These are phyloP conservation scores for Circinella umbellata DNA, from an alignment of 371 early-diverging fungal species.

Conservation along the genomic window DNA sequence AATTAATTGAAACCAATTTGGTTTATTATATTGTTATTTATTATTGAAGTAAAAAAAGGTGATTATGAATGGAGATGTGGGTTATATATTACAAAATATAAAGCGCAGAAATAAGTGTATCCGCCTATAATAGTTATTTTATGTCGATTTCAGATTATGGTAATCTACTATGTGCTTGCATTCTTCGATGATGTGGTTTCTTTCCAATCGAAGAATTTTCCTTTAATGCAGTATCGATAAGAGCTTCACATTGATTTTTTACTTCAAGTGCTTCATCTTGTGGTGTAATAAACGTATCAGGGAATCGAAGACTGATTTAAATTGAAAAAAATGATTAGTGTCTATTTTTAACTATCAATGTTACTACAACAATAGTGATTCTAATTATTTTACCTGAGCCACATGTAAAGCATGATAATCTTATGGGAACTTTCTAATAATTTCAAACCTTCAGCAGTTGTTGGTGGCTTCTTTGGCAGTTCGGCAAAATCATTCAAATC, in stretches of 20 bases:
- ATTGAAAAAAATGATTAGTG: neutral
- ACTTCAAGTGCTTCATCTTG: conserved; percentile 34
- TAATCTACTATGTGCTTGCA: neutral
- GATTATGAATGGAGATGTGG: too few species aligned
- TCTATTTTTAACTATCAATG: neutral
- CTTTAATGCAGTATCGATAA: conserved; percentile 54
- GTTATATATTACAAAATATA: too few species aligned
- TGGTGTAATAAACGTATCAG: conserved; percentile 40
- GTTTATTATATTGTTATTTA: too few species aligned
- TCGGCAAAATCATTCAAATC: conserved; percentile 52
- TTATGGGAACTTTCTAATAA: conserved; percentile 76
- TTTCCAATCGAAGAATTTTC: neutral
- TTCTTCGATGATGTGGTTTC: conserved; percentile 1
- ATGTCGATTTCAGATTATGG: neutral
- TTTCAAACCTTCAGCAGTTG: conserved; percentile 38
- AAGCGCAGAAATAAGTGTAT: too few species aligned
- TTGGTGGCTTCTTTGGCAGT: conserved; percentile 49
- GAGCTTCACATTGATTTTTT: conserved; percentile 48
- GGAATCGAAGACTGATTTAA: conserved; percentile 52
- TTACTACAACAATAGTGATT: too few species aligned
- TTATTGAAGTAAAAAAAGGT: too few species aligned
- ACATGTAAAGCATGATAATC: conserved; percentile 82
- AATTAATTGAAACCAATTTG: too few species aligned
- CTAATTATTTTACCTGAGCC: conserved; percentile 68
- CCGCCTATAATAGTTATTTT: too few species aligned